Evolutionary conservation across 1,284 basidiomycete species (phyloP), one percentile per base, ranked within the genome.

Genomic region (Farysia itapuensis): DNA sequence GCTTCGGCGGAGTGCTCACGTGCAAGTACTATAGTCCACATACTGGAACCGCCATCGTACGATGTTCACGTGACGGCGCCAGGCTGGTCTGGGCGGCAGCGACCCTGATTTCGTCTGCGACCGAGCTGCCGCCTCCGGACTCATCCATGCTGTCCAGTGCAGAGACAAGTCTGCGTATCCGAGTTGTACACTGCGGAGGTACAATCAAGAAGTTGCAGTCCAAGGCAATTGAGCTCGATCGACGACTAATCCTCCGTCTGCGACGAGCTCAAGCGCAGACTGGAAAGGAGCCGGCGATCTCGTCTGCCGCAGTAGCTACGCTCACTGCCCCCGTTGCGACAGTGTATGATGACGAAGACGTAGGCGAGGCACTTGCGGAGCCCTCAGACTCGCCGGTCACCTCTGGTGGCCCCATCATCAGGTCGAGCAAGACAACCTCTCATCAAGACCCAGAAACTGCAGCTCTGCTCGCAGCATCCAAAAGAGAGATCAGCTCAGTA

Each of bases 151-250:
- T n/a, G n/a, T 11, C 31, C 9, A 11, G 31, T 16, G 9, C 11
- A 9, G 18, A 13, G 8, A 34, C 50, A 7, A 31, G 39, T n/a
- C 15, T 63, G 24, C 38, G 64, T 29, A 51, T 63, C 5, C 28
- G 54, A 11, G 59, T 63, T 26, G 39, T 56, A 4, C 64, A 64
- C 15, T 53, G 52, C 28, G 59, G 59, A 20, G 64, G 64, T 2
- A 67, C 64, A 8, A 60, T 67, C 51, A 67, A 67, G 24, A 67
- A 67, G 52, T 39, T 58, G 5, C 64, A 67, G 36, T 47, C 48
- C 39, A 50, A 54, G 12, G 64, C 64, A 13, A 67, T 67, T 26
- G 56, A 58, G 24, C 34, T 64, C 42, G 64, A 67, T 20, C 42
- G 40, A 15, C 46, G 41, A 34, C 15, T 43, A 12, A 61, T 66